Conservation (phyloP, 805 yeast species). For the Yamadazyma insecticola region DNA sequence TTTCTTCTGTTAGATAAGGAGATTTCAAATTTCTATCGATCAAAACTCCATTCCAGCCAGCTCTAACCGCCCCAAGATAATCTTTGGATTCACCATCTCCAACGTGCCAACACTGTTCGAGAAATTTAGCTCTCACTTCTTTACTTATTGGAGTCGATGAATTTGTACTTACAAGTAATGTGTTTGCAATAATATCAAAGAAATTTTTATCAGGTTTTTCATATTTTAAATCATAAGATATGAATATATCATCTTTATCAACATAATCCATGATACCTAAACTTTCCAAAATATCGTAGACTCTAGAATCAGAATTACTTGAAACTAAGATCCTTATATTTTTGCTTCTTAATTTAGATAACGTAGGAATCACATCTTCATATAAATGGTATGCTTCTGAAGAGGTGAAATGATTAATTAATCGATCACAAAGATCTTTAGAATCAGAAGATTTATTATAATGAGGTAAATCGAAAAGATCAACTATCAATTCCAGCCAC, state of each 20-base stretch:
- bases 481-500: conserved; percentile 54
- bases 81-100: conserved; percentile 63
- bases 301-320: conserved; percentile 61
- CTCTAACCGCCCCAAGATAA: conserved; percentile 42
- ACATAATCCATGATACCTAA: conserved; percentile 43
- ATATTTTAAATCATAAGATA: conserved; percentile 54
- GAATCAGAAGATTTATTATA: conserved; percentile 17
- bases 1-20: conserved; percentile 9
- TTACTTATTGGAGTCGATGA: conserved; percentile 7
- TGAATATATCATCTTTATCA: conserved; percentile 31
- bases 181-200: conserved; percentile 27
- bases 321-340: conserved; percentile 41
- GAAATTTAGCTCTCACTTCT: conserved; percentile 8
- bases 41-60: conserved; percentile 62
- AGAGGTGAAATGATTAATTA: conserved; percentile 47
- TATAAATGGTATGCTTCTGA: conserved; percentile 48
- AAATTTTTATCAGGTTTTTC: conserved; percentile 50
- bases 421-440: conserved; percentile 36
- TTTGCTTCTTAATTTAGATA: conserved; percentile 24
- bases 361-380: conserved; percentile 49
- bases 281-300: conserved; percentile 40
- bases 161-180: conserved; percentile 6
- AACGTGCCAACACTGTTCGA: conserved; percentile 50
- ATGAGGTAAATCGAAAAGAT: conserved; percentile 35
- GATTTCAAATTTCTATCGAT: conserved; percentile 39